A percentile compares a stretch with the other conserved stretches of the same genome.
Evolutionary conservation across 2,329 filamentous ascomycete genomes (phyloP).

Genomic region (Penicillium psychrosexuale): DNA sequence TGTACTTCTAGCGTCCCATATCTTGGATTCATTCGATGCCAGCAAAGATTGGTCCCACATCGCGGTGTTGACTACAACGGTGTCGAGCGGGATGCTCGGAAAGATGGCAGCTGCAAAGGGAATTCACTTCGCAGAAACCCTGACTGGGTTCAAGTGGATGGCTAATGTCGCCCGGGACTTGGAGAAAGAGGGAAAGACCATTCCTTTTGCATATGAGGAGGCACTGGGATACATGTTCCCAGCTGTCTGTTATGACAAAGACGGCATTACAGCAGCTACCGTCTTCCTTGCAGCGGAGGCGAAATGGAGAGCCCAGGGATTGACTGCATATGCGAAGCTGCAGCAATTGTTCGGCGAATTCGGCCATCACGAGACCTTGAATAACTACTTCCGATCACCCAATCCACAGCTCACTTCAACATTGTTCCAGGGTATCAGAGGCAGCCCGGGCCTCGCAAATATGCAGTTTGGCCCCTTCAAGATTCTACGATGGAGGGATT

Average conservation of each 20-base stretch:
- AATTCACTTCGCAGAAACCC: constrained; percentile 58
- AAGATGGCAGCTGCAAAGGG: constrained; percentile 55
- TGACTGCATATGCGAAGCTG: constrained; percentile 58
- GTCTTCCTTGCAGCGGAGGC: constrained; percentile 57
- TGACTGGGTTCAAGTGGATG: constrained; percentile 68
- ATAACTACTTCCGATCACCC: constrained; percentile 62
- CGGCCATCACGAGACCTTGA: constrained; percentile 61
- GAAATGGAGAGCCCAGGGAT: constrained; percentile 49
- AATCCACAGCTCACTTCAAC: constrained; percentile 50
- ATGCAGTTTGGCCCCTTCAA: constrained; percentile 50
- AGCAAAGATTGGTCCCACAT: constrained; percentile 39
- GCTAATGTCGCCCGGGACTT: constrained; percentile 59
- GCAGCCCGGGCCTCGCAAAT: constrained; percentile 42
- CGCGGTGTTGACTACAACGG: constrained; percentile 60
- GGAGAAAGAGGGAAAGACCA: constrained; percentile 48
- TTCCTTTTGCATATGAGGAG: constrained; percentile 62
- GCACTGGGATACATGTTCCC: constrained; percentile 67
- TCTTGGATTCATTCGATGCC: constrained; percentile 48
- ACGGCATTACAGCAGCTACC: constrained; percentile 59
- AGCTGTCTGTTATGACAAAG: constrained; percentile 61
- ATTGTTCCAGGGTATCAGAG: constrained; percentile 56
- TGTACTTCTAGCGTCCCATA: constrained; percentile 56
- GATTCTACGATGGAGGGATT: constrained; percentile 59
- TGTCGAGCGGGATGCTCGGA: constrained; percentile 62
- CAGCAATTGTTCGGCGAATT: constrained; percentile 56